Percentiles rank a stretch among this genome's conserved stretches.
Conservation (phyloP, 352 stramenopile genomes). For the Globisporangium parvum region DNA sequence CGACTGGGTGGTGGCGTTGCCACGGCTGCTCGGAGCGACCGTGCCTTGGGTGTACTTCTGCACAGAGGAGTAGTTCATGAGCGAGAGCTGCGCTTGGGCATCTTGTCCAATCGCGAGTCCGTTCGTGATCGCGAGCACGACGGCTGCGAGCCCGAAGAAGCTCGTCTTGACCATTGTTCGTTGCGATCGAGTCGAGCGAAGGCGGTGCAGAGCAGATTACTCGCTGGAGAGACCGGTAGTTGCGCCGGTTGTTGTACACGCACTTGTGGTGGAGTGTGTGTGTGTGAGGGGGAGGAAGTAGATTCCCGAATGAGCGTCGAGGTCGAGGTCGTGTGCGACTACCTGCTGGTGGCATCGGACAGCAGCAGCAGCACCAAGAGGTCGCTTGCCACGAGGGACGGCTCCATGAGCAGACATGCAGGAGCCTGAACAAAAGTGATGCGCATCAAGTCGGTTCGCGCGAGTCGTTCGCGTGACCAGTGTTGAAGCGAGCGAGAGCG, state of each 20-base stretch:
- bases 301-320: constrained; percentile 3
- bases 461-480: too few species aligned
- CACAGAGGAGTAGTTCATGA: neutral
- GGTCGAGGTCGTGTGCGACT: too few species aligned
- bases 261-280: neutral
- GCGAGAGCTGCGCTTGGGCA: neutral
- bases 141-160: constrained; percentile 6
- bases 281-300: neutral
- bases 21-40: neutral
- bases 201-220: neutral
- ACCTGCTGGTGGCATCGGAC: too few species aligned
- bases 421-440: too few species aligned
- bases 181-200: neutral
- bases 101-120: constrained; percentile 1
- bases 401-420: too few species aligned
- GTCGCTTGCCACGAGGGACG: too few species aligned
- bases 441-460: too few species aligned
- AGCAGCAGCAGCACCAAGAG: too few species aligned
- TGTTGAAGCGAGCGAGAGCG: too few species aligned
- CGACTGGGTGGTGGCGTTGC: constrained; percentile 1
- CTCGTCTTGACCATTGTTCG: constrained; percentile 10
- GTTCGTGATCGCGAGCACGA: constrained; percentile 6
- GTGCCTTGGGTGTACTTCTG: constrained; percentile 4
- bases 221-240: too few species aligned
- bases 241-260: too few species aligned